A percentile compares a stretch with the other conserved stretches of the same genome.
Evolutionary conservation across 2,329 filamentous ascomycete species (phyloP).

Genomic region (Calonectria hawksworthii): DNA sequence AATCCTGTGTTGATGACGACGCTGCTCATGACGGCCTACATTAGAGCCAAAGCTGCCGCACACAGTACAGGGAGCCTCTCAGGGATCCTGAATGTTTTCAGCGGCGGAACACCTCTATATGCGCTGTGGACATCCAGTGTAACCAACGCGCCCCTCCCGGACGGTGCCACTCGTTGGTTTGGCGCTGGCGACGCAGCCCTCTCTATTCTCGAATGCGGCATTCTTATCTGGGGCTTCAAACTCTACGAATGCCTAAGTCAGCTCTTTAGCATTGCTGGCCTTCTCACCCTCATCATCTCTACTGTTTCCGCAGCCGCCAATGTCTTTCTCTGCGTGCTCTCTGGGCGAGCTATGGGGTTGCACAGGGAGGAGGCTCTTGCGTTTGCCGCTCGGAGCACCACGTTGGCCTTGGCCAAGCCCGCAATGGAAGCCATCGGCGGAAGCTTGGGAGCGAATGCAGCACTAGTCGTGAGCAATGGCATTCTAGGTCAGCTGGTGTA

Average conservation of each 20-base stretch:
- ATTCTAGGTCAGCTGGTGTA: slow-evolving; percentile 60
- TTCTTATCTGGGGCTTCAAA: slow-evolving; percentile 68
- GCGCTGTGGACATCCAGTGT: slow-evolving; percentile 50
- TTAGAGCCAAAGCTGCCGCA: slow-evolving; percentile 53
- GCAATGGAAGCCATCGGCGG: slow-evolving; percentile 61
- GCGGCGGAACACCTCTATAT: slow-evolving; percentile 53
- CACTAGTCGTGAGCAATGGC: slow-evolving; percentile 66
- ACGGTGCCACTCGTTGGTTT: slow-evolving; percentile 48
- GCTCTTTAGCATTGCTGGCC: slow-evolving; percentile 59
- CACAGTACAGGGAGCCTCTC: slow-evolving; percentile 48
- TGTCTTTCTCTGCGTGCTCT: slow-evolving; percentile 57
- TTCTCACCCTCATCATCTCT: slow-evolving; percentile 55
- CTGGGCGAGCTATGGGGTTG: slow-evolving; percentile 54
- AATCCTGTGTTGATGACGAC: slow-evolving; percentile 65
- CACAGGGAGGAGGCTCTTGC: slow-evolving; percentile 53
- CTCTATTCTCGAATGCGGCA: slow-evolving; percentile 64
- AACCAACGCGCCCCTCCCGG: slow-evolving; percentile 18
- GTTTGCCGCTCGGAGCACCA: slow-evolving; percentile 65
- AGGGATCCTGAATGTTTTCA: slow-evolving; percentile 47
- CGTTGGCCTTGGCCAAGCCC: slow-evolving; percentile 63
- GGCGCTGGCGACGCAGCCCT: slow-evolving; percentile 65
- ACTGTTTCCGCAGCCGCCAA: slow-evolving; percentile 56
- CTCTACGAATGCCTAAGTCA: slow-evolving; percentile 64
- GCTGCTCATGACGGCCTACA: slow-evolving; percentile 60
- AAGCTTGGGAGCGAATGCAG: slow-evolving; percentile 62